Evolutionary conservation across 1,284 basidiomycete species (phyloP).

Genomic region (Microbotryomycetes sp.): DNA sequence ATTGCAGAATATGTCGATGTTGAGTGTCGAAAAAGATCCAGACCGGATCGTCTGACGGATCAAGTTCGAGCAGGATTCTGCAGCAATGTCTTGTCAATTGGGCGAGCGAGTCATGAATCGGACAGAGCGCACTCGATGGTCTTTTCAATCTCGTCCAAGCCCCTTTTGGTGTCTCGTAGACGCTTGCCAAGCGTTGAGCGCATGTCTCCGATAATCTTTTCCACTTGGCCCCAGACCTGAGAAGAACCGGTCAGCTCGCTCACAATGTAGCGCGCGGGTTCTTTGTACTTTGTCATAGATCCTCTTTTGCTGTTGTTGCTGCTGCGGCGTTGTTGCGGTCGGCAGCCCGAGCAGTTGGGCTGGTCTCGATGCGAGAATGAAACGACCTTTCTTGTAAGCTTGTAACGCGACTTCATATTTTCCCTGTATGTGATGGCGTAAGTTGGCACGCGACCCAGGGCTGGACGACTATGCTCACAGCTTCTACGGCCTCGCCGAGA

Average conservation of each 20-base stretch:
- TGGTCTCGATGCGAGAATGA: constrained; percentile 77
- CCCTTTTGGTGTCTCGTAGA: constrained; percentile 67
- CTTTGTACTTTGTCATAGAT: constrained; percentile 81
- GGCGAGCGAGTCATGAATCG: background rate
- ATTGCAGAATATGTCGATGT: constrained; percentile 72
- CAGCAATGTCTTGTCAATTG: constrained; percentile 2
- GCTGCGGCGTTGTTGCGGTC: constrained; percentile 46
- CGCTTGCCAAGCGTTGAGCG: constrained; percentile 64
- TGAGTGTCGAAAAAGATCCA: constrained; percentile 94
- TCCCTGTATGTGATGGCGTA: constrained; percentile 49
- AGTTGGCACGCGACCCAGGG: background rate
- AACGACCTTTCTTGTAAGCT: constrained; percentile 96
- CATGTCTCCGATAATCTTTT: constrained; percentile 92
- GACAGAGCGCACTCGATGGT: constrained; percentile 71
- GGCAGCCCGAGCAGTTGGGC: constrained; percentile 63
- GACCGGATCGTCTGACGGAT: constrained; percentile 72
- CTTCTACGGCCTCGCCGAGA: constrained; percentile 82
- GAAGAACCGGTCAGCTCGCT: background rate
- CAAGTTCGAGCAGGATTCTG: constrained; percentile 77
- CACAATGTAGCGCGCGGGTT: background rate
- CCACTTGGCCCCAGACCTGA: constrained; percentile 82
- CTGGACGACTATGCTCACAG: constrained; percentile 50
- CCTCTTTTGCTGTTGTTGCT: constrained; percentile 58
- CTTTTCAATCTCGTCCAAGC: constrained; percentile 91
- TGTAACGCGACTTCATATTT: constrained; percentile 88